Evolutionary conservation across 192 early-diverging fungal species (phyloP).

Genomic region (Phycomyces nitens): DNA sequence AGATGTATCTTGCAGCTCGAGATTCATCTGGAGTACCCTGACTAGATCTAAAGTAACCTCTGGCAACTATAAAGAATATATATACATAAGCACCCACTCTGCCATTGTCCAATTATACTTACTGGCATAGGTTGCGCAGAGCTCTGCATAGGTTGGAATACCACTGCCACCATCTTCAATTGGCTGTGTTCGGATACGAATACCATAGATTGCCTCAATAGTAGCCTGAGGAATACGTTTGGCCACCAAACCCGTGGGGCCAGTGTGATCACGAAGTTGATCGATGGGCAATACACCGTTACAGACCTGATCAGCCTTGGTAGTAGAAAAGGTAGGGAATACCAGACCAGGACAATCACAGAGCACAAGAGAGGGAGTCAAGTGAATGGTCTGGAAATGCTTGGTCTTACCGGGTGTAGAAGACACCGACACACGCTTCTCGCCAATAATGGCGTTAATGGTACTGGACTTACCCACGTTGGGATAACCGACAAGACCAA

Average conservation of each 20-base stretch:
- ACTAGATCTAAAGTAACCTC: slow-evolving; percentile 86
- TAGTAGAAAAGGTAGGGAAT: slow-evolving; percentile 98
- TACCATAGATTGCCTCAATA: slow-evolving; percentile 91
- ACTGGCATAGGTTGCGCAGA: slow-evolving; percentile 86
- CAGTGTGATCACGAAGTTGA: slow-evolving; percentile 93
- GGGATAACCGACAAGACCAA: slow-evolving; percentile 98
- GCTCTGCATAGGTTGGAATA: slow-evolving; percentile 85
- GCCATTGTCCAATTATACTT: slow-evolving; percentile 11
- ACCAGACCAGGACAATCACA: slow-evolving; percentile 99
- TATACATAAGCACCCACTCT: not conserved
- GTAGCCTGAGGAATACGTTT: slow-evolving; percentile 82
- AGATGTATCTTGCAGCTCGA: slow-evolving; percentile 90
- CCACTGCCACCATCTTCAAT: slow-evolving; percentile 73
- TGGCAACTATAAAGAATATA: slow-evolving; percentile 56
- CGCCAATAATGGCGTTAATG: slow-evolving; percentile 93
- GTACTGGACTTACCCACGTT: slow-evolving; percentile 99
- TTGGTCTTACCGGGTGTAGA: slow-evolving; percentile 99
- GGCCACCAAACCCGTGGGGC: slow-evolving; percentile 78
- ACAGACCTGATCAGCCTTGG: slow-evolving; percentile 97
- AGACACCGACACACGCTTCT: slow-evolving; percentile 91
- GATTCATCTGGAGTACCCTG: slow-evolving; percentile 98
- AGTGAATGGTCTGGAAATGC: slow-evolving; percentile 98
- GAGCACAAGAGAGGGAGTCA: slow-evolving; percentile 79
- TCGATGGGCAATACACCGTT: slow-evolving; percentile 99
- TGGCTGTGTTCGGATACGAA: slow-evolving; percentile 73